Conservation (phyloP, 129 eudicot species). For the Flaveria sonorensis region DNA sequence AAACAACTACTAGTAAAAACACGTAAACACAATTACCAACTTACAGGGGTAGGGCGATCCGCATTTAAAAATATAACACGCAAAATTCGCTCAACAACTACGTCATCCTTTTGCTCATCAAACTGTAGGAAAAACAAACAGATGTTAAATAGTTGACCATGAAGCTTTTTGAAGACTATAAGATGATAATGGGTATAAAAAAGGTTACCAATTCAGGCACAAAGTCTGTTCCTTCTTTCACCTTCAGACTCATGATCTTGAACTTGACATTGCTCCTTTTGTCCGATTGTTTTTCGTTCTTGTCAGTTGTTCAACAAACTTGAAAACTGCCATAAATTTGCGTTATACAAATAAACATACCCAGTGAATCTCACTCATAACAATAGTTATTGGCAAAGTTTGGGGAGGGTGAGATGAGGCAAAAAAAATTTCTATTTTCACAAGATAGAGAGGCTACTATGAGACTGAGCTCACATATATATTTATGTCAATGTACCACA, state of each 20-base stretch:
- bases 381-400: too few species aligned
- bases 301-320: conserved; percentile 84
- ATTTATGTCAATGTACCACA: background rate
- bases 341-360: too few species aligned
- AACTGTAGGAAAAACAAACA: conserved; percentile 40
- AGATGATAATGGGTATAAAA: conserved; percentile 2
- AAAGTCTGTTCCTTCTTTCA: conserved; percentile 72
- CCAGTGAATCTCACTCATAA: too few species aligned
- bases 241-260: conserved; percentile 85
- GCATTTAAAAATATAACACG: conserved; percentile 73
- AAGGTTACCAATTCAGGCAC: conserved; percentile 80
- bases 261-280: conserved; percentile 72
- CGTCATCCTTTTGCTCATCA: conserved; percentile 77
- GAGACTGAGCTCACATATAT: too few species aligned
- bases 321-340: conserved; percentile 57
- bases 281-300: conserved; percentile 56
- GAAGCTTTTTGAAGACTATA: background rate
- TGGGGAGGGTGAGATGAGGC: too few species aligned
- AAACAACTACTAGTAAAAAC: background rate
- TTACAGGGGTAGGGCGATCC: conserved; percentile 69
- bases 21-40: conserved; percentile 7
- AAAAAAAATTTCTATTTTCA: too few species aligned
- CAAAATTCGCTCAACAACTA: conserved; percentile 58
- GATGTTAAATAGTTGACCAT: background rate
- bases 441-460: too few species aligned